Percentiles rank a stretch among this genome's conserved stretches.
phyloP scores from a whole-genome alignment of 371 early-diverging fungal species.

The Haplosporangium sp. region DNA sequence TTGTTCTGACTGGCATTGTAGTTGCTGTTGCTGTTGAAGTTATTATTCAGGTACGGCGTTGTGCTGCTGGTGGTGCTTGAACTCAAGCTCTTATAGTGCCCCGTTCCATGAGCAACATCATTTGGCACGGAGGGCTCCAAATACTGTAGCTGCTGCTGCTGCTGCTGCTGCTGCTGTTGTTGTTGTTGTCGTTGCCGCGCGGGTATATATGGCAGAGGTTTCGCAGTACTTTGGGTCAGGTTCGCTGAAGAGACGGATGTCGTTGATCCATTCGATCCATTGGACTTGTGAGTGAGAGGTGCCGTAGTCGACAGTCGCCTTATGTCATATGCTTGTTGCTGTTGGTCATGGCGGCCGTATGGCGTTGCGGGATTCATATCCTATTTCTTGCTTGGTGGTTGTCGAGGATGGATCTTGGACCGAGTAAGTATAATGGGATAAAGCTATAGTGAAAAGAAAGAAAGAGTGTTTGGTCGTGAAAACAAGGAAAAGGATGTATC shows the following conservation, averaged over 20 bases:
- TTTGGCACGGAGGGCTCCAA: conserved; percentile 15
- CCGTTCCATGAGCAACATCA: conserved; percentile 1
- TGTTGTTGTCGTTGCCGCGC: conserved; percentile 20
- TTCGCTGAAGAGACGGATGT: conserved; percentile 1
- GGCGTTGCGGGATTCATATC: conserved; percentile 13
- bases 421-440: not conserved
- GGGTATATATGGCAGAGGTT: conserved; percentile 33
- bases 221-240: conserved; percentile 6
- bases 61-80: conserved; percentile 4
- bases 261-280: not conserved
- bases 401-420: not conserved
- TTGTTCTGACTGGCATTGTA: not conserved
- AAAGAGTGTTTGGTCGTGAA: not conserved
- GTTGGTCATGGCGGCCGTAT: conserved; percentile 7
- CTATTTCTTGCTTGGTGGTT: not conserved
- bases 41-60: conserved; percentile 12
- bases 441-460: not conserved
- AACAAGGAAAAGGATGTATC: not conserved
- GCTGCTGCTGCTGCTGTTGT: conserved; percentile 12
- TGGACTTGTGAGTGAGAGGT: not conserved
- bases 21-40: not conserved
- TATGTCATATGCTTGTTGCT: conserved; percentile 1
- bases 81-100: not conserved
- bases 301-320: conserved; percentile 8
- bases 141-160: conserved; percentile 19